These are phyloP conservation scores for Teunomyces stri DNA, from an alignment of 805 yeast genomes.

Conservation along the genomic window DNA sequence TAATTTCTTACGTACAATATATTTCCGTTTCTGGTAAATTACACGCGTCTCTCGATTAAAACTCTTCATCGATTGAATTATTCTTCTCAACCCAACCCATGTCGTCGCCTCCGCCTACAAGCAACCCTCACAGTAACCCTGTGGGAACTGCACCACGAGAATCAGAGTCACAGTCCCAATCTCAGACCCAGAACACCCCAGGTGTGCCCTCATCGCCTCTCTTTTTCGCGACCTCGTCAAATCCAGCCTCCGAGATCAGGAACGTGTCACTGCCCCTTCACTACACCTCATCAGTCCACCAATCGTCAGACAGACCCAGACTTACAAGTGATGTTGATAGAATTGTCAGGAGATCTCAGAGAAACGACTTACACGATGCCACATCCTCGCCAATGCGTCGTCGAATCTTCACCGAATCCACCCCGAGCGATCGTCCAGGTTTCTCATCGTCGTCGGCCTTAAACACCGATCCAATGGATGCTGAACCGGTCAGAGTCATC, in stretches of 20 bases:
- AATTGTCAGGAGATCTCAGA: constrained; percentile 49
- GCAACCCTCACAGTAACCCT: constrained; percentile 34
- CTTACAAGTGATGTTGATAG: constrained; percentile 43
- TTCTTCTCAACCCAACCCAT: background rate
- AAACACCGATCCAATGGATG: constrained; percentile 29
- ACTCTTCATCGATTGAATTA: background rate
- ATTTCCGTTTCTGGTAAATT: constrained; percentile 7
- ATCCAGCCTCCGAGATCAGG: constrained; percentile 35
- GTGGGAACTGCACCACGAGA: constrained; percentile 25
- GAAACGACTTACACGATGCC: constrained; percentile 78
- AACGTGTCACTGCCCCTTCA: constrained; percentile 51
- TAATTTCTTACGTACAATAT: background rate
- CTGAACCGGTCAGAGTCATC: constrained; percentile 84
- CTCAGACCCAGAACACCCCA: constrained; percentile 32
- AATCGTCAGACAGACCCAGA: constrained; percentile 35
- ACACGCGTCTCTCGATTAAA: constrained; percentile 21
- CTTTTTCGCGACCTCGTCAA: constrained; percentile 49
- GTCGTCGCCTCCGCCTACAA: constrained; percentile 24
- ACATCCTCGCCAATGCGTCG: constrained; percentile 68
- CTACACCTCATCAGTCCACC: constrained; percentile 43
- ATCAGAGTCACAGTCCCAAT: constrained; percentile 36
- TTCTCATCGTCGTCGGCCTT: constrained; percentile 27
- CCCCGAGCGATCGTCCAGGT: background rate
- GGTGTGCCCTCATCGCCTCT: constrained; percentile 57
- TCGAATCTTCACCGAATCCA: constrained; percentile 52